Base-by-base conservation (phyloP, 805 yeast species). In the Wickerhamomyces strasburgensis region DNA sequence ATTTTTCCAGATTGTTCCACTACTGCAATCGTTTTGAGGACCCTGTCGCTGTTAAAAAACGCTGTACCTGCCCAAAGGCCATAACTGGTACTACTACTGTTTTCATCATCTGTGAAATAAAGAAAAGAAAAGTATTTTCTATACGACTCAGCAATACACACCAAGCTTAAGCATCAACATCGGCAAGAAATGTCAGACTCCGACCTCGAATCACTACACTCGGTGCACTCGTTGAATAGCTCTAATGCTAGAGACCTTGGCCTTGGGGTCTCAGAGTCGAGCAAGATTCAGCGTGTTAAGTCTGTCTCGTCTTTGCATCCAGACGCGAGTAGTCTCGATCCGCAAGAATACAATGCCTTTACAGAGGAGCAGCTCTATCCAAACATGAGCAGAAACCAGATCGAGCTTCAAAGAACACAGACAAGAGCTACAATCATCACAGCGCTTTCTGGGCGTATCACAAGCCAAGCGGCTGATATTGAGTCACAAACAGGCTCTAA, bases 381-480 rank as follows among this genome's bases (percentile, higher is more conserved):
- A 5, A 63, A 62, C 19, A 43, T 62, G 40, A 52, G 56, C 14
- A 59, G 62, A 1, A 56, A 62, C 13, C 58, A 60, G 34, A 62
- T 73, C 14, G 56, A 59, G 5, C 42, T 74, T 27, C 57, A 53
- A 17, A 60, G 81, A 33, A 64, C 68, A 7, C 60, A 58, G 19
- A 71, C 79, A 1, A 57, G 65, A 29, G 63, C 60, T 18, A 66
- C 78, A 0, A 66, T 75, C 27, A 51, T 70, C 17, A 58, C 58
- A n/a, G 57, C 67, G 1, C 51, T 51, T 10, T 40, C 51, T 26
- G 56, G 41, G 28, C 46, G 49, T 40, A 49, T 38, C 31, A 36
- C 44, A 8, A 53, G 45, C 15, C 62, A 51, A 17, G 43, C 47
- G 10, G 58, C 29, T 6, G 29, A 19, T 14, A 33, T 21, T 9